A percentile compares a stretch with the other conserved stretches of the same genome.
Evolutionary conservation across 1,139 yeast genomes (phyloP).

Genomic region (Debaryomyces sp.): DNA sequence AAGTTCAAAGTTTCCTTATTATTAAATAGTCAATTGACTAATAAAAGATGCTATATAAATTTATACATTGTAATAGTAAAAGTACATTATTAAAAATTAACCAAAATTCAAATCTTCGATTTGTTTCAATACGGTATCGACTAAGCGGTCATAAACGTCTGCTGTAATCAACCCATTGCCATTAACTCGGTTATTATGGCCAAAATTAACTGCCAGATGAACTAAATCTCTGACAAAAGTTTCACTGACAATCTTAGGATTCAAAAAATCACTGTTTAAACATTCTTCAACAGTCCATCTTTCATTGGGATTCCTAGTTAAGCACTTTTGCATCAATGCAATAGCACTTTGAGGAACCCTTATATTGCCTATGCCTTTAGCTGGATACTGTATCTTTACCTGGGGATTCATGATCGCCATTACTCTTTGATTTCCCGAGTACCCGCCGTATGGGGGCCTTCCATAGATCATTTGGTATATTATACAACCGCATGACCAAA

Average conservation of each 20-base stretch:
- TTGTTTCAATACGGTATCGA: slow-evolving; percentile 42
- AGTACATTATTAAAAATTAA: slow-evolving; percentile 11
- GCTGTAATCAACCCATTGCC: slow-evolving; percentile 39
- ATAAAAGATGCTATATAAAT: slow-evolving; percentile 1
- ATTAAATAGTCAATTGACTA: background rate
- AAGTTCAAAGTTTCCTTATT: background rate
- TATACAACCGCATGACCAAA: slow-evolving; percentile 98
- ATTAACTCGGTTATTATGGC: slow-evolving; percentile 43
- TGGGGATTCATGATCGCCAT: slow-evolving; percentile 88
- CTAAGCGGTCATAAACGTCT: slow-evolving; percentile 45
- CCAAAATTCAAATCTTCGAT: slow-evolving; percentile 43
- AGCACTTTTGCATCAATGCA: slow-evolving; percentile 72
- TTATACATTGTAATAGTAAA: slow-evolving; percentile 3
- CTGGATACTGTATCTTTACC: slow-evolving; percentile 72
- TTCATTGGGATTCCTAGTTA: slow-evolving; percentile 69
- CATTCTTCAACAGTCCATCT: slow-evolving; percentile 70
- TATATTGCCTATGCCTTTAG: slow-evolving; percentile 61
- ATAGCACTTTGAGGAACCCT: slow-evolving; percentile 70
- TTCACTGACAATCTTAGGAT: slow-evolving; percentile 74
- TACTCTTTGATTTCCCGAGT: slow-evolving; percentile 76
- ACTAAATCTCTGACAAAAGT: slow-evolving; percentile 70
- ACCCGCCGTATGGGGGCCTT: slow-evolving; percentile 84
- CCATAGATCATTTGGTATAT: slow-evolving; percentile 96
- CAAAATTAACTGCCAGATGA: slow-evolving; percentile 74
- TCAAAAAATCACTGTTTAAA: slow-evolving; percentile 59